Evolutionary conservation across 352 stramenopile species (phyloP), one percentile per base, ranked within the genome.

Genomic region (Achlya hypogyna): DNA sequence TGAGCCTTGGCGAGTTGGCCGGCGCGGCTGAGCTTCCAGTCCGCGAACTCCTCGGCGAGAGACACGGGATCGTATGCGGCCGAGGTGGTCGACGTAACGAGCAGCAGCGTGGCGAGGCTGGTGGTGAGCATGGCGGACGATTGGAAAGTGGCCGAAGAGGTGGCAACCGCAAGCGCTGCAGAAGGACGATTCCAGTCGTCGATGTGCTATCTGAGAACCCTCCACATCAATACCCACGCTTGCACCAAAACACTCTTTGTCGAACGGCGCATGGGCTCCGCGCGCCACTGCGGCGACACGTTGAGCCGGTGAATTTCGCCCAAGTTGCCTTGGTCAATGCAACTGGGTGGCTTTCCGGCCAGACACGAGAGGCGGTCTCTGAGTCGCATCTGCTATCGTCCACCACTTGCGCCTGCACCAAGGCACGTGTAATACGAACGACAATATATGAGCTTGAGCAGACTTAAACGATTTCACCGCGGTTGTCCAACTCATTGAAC

Each of bases 401-500:
- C n/a, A n/a, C n/a, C n/a, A n/a, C n/a, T n/a, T n/a, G n/a, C n/a
- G n/a, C n/a, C n/a, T n/a, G n/a, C n/a, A n/a, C n/a, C n/a, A n/a
- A n/a, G n/a, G n/a, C n/a, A n/a, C n/a, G n/a, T n/a, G n/a, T n/a
- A n/a, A n/a, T n/a, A n/a, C n/a, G 38, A 45, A n/a, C 4, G 12
- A 45, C 38, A 45, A 9, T 9, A 45, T 9, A 45, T n/a, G 38
- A n/a, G 12, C 4, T 45, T 45, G 38, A 3, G 25, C 10, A 6
- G 1, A 34, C 6, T 66, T 67, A 67, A 12, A 67, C 60, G 34
- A 67, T 58, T 40, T 67, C 60, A 20, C 60, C 60, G 43, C 49
- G 60, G 60, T 67, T 67, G 60, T 67, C 60, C 32, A 45, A 29
- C 49, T 67, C 60, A 45, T 67, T 67, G 32, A 67, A 67, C 43